Base-by-base conservation (phyloP, 306 rosid species). In the Trifolium fragiferum region DNA sequence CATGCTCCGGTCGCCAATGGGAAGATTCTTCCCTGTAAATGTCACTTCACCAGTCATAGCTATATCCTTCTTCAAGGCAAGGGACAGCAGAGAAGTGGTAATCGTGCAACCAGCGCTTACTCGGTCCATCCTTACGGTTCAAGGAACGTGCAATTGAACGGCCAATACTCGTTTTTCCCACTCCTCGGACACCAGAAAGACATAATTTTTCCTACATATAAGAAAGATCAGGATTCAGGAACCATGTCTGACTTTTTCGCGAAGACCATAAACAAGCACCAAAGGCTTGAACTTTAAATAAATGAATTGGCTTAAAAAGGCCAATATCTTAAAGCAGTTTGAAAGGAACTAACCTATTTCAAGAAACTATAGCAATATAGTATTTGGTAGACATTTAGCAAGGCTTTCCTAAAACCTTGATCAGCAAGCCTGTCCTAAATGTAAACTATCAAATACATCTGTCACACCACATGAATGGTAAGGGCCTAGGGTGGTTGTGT, bases 41-140 rank as follows among this genome's bases (percentile, higher is more conserved):
- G 99, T 95, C 77, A 92, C 96, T 89, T 92, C 99, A 59, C 98
- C 98, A 0, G 99, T 95, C 98, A 95, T 92, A 70, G 99, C 99
- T 61, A 95, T 81, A 84, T 95, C 97, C 86, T 77, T 90, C 87
- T 75, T 92, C 83, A 86, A 16, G 69, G 99, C 98, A 80, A 86
- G 82, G 64, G 99, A 95, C 81, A 92, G 73, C 77, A 95, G 66
- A 73, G 99, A 92, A 77, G 98, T 89, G 68, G 86, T 90, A 97
- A 95, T 95, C 15, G 98, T 95, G 93, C 98, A 95, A 43, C 98
- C 99, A 75, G 98, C 99, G 62, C 99, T 27, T 27, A 27, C 32
- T 92, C 0, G 99, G 99, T 44, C 99, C 99, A 47, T 95, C 98
- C 87, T 95, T 89, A 58, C 99, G 97, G 77, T 95, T 87, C 89